These are phyloP conservation scores for Didymella glomerata DNA, from an alignment of 2,329 filamentous ascomycete species.

Conservation along the genomic window DNA sequence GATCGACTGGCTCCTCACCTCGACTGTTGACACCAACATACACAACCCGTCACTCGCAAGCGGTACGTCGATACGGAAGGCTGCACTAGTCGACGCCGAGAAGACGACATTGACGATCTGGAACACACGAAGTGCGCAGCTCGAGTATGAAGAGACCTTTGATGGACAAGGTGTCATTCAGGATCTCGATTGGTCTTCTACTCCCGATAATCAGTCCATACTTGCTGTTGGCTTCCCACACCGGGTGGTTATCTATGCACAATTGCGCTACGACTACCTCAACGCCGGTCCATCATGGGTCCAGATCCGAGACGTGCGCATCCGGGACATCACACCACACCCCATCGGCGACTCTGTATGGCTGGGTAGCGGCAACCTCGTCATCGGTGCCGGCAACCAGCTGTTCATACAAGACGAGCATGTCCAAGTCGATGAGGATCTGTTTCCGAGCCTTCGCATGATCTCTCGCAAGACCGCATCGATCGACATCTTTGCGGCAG, in stretches of 20 bases:
- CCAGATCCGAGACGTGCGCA: constrained; percentile 80
- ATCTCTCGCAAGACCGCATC: constrained; percentile 59
- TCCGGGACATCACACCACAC: constrained; percentile 82
- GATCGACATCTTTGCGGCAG: constrained; percentile 80
- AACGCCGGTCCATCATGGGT: constrained; percentile 91
- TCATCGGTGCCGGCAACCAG: constrained; percentile 90
- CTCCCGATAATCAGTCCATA: constrained; percentile 86
- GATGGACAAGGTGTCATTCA: constrained; percentile 76
- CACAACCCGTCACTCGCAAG: constrained; percentile 78
- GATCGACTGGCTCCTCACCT: constrained; percentile 84
- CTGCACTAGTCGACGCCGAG: constrained; percentile 78
- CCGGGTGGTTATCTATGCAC: constrained; percentile 80
- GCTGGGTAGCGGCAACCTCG: constrained; percentile 83
- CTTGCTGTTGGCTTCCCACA: constrained; percentile 93
- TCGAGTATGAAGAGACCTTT: constrained; percentile 83
- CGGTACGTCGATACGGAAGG: constrained; percentile 86
- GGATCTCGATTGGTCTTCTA: constrained; percentile 94
- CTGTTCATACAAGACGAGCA: constrained; percentile 83
- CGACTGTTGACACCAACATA: constrained; percentile 80
- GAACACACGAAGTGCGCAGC: constrained; percentile 81
- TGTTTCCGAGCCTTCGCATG: constrained; percentile 65
- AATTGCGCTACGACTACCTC: constrained; percentile 91
- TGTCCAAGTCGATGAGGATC: constrained; percentile 69
- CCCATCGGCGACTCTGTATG: constrained; percentile 93
- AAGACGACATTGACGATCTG: constrained; percentile 85